Conservation (phyloP, 2,329 filamentous ascomycete genomes). For the Fusarium sp. region DNA sequence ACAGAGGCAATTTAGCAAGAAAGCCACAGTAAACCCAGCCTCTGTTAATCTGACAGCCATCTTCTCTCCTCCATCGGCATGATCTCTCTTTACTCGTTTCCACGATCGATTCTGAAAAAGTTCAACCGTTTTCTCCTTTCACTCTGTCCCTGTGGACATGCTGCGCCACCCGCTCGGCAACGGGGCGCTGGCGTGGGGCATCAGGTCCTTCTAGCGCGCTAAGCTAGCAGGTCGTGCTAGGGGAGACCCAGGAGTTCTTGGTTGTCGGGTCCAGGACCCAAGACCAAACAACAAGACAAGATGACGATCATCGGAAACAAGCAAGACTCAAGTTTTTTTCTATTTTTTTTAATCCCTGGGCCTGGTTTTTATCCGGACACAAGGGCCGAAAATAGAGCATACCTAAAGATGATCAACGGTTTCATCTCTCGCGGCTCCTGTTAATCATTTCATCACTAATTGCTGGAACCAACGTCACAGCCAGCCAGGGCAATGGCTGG, state of each 20-base stretch:
- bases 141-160: slow-evolving; percentile 9
- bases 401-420: slow-evolving; percentile 26
- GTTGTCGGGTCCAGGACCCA: background rate
- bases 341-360: no score
- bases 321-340: background rate
- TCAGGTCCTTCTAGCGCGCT: background rate
- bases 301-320: background rate
- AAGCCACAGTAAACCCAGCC: background rate
- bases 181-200: slow-evolving; percentile 34
- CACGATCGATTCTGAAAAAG: background rate
- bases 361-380: slow-evolving; percentile 9
- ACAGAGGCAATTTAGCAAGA: background rate
- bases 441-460: slow-evolving; percentile 38
- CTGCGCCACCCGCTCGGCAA: slow-evolving; percentile 38
- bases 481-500: background rate
- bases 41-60: background rate
- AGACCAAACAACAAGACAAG: background rate
- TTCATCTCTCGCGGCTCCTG: slow-evolving; percentile 36
- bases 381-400: slow-evolving; percentile 2
- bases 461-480: slow-evolving; percentile 5
- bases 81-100: background rate
- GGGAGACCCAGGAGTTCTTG: background rate
- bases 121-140: background rate
- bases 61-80: background rate
- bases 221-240: slow-evolving; percentile 12